phyloP scores from a whole-genome alignment of 2,329 filamentous ascomycete genomes.

The Aspergillus alliaceus region DNA sequence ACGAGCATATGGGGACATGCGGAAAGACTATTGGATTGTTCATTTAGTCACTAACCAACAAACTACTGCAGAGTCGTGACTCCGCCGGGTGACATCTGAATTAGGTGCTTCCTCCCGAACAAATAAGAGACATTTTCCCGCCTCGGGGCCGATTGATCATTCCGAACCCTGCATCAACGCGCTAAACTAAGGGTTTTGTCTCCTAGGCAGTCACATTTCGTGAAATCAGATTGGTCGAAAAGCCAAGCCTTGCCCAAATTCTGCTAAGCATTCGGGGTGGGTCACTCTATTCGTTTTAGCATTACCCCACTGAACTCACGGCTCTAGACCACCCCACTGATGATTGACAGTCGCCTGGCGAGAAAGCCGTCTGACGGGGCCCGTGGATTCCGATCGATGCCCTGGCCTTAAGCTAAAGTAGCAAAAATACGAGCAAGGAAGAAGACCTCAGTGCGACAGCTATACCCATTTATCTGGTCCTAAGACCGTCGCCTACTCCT shows the following conservation, averaged over 20 bases:
- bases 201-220: not conserved
- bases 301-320: not conserved
- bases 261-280: not conserved
- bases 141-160: not conserved
- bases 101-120: not conserved
- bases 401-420: not conserved
- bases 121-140: too few relatives aligned
- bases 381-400: not conserved
- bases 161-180: too few relatives aligned
- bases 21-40: too few relatives aligned
- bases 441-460: too few relatives aligned
- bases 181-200: not conserved
- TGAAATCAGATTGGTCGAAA: not conserved
- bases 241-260: not conserved
- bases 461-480: not conserved
- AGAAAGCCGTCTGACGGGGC: too few relatives aligned
- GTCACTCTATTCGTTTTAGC: not conserved
- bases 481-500: not conserved
- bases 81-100: too few relatives aligned
- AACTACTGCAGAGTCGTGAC: too few relatives aligned
- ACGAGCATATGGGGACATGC: too few relatives aligned
- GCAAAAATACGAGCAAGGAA: not conserved
- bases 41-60: too few relatives aligned
- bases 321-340: not conserved
- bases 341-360: too few relatives aligned